Base-by-base conservation (phyloP, 2,329 filamentous ascomycete species). In the Chrysosporium keratinophilum region DNA sequence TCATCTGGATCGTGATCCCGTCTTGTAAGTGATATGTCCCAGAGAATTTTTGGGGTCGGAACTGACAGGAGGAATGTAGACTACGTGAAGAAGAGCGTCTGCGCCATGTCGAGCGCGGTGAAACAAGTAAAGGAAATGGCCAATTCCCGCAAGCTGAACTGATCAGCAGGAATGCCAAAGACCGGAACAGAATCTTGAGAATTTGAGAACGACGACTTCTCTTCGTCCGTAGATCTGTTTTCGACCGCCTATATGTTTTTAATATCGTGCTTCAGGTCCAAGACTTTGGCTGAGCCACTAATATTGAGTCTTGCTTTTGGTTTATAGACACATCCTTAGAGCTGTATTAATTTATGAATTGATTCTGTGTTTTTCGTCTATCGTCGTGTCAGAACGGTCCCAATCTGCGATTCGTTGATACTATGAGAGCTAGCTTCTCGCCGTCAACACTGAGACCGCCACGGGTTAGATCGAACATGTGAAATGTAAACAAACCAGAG, bases 1-100 rank as follows among this genome's bases (percentile, higher is more conserved):
- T 76, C 50, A 79, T 83, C 64, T 84, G 81, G 81, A 82, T 84
- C 52, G 70, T 82, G 33, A 76, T 84, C 51, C 81, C 81, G 5
- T 68, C 67, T 17, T 68, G 78, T 80, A 65, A 71, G 78, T 54
- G 11, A 34, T 9, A 28, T 31, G 15, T 19, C 44, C 39, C 7
- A 28, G 17, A 23, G 11, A 2, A 20, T 33, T 50, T 48, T 28
- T 28, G 14, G 20, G 9, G 17, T 31, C 31, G 11, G 34, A 9
- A 31, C 41, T 54, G 39, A 50, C 19, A 45, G 40, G 31, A 43
- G 14, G 12, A n/a, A 37, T 17, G 35, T 59, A 69, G 64, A 64
- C 55, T 69, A 66, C 46, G 57, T 70, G n/a, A 58, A 55, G 14
- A 56, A 63, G 15, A 69, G 68, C 55, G 59, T 68, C 35, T 58